Evolutionary conservation across 169 alveolate genomes (phyloP), one percentile per base, ranked within the genome.

Genomic region (Cystoisospora suis): DNA sequence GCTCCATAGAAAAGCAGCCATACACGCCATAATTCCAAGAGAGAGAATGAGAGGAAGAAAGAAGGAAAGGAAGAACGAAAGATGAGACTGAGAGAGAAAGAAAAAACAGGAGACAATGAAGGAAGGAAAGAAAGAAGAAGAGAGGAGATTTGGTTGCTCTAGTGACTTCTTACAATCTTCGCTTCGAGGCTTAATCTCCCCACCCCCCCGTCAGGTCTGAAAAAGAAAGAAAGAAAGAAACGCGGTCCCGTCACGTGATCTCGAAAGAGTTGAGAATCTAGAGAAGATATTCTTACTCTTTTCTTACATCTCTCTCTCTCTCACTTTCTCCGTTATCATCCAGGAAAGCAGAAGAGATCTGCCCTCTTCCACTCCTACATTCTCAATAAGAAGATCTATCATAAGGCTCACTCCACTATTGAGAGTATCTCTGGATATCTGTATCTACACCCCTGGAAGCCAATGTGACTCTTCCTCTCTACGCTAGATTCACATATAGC

Each of bases 111-210:
- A 5, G 56, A 72, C 27, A 38, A 72, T n/a, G 40, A 72, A 6
- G 42, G 53, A 2, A 38, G 56, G 58, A 38, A 32, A 2, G 83
- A 38, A 72, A 20, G 32, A 32, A 12, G 9, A 72, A 20, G 3
- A 34, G 27, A 17, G 27, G 23, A 32, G 45, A 3, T 29, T 49
- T 20, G n/a, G 20, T 20, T 20, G 61, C 61, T 49, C 61, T 20
- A 49, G 61, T 20, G n/a, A 20, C 42, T 12, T 40, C 83, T 72
- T 40, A 72, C 83, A 17, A 72, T 72, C 20, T 72, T 72, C 32
- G 83, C 83, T 38, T 72, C 83, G n/a, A 72, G 56, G 27, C 42
- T 72, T 12, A 72, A 53, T 6, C 83, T 12, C 77, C 34, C 77
- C 0, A 44, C n/a, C 45, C n/a, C n/a, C 27, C 77, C 40, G 44